Evolutionary conservation across 331 rosid genomes (phyloP), one percentile per base, ranked within the genome.

Genomic region (Malus hybrid): DNA sequence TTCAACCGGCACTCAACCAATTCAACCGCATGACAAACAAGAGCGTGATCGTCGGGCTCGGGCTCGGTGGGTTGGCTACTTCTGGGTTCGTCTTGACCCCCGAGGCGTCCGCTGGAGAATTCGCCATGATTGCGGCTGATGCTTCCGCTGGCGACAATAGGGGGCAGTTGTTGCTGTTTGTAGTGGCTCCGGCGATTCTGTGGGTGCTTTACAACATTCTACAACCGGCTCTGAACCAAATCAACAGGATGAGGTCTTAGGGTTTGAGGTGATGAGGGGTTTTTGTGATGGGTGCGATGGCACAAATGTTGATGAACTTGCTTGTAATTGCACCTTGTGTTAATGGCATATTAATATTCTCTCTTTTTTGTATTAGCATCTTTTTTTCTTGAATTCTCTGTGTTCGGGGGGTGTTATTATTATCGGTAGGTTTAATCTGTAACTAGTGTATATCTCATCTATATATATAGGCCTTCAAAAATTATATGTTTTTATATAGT

Each of bases 211-310:
- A 78, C 76, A 91, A 93, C 57, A 93, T 93, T 71, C 83, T 93
- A 80, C 97, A 89, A 79, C 98, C 98, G 9, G 98, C 98, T 61
- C 72, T 93, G 78, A 94, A 94, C 89, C 97, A 94, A 86, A 39
- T 94, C 76, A 91, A 88, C 85, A 83, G 79, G 83, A 94, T 94
- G 98, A 87, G 96, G 78, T 93, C 98, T 14, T 46, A 87, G 56
- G 46, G 46, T 39, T 3, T 39, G 46, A 39, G 87, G 74, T 85
- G 44, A 71, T 62, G 12, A 39, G 32, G 76, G 57, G 7, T 10
- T 28, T 63, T 54, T 29, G 48, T 14, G 4, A 36, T 39, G 50
- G 73, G 60, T 76, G 80, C 44, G 27, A 34, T 57, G 80, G 27
- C 69, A 68, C 74, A 57, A 18, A 24, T 60, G 44, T 42, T 61